Evolutionary conservation across 2,329 filamentous ascomycete genomes (phyloP), one percentile per base, ranked within the genome.

Genomic region (Fusarium annulatum): DNA sequence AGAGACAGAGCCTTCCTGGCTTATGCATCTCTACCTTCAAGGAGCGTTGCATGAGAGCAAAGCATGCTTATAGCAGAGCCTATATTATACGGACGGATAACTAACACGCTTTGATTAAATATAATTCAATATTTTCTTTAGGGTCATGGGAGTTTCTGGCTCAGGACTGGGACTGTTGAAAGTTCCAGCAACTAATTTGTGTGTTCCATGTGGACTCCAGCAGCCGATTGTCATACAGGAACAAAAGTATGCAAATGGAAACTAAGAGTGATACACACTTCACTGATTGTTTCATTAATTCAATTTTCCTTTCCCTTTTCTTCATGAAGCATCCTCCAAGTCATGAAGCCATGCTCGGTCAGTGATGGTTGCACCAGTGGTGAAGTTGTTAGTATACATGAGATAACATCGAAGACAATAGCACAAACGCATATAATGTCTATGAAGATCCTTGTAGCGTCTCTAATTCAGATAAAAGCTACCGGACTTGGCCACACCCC

Each of bases 401-500:
- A 46, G 18, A 23, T 51, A 26, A 42, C 21, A 33, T 15, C 38
- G 11, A 45, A 36, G 26, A 55, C 48, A 26, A 30, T 38, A 21
- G 36, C 58, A 38, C 9, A 18, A 34, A 30, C 58, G 48, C 48
- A 38, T 15, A 28, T 21, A 28, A 34, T 63, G 18, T 23, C 39
- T 26, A 28, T 16, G 7, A 16, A 30, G 7, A 30, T 7, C 12
- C n/a, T 34, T 21, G 5, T 18, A 18, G 11, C 39, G 7, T 33
- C 14, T 18, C 26, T 34, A 19, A 18, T 51, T 39, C 42, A 42
- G 8, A 14, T 34, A 10, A 21, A 30, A 26, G 33, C 23, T 49
- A 55, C 48, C 16, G 21, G 28, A 43, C 30, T n/a, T 43, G 46
- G 41, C 30, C 43, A 52, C 57, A 64, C 63, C 53, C 53, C 67